Evolutionary conservation across 805 yeast species (phyloP).

Genomic region (Phaffomyces opuntiae): DNA sequence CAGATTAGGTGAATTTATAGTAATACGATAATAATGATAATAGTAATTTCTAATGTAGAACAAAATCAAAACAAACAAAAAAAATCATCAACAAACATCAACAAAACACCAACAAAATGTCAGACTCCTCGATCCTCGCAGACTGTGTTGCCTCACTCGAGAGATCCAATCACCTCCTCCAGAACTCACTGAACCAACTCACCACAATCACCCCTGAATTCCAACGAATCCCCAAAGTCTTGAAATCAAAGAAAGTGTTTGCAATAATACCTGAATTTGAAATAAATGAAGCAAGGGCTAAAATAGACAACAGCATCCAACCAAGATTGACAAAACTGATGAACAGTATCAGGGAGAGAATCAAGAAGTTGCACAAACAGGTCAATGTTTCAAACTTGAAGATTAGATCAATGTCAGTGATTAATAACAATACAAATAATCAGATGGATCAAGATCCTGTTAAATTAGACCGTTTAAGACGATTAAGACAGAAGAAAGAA

Average conservation of each 20-base stretch:
- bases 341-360: conserved; percentile 26
- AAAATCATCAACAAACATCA: too few relatives aligned
- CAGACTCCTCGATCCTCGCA: conserved; percentile 10
- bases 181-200: conserved; percentile 27
- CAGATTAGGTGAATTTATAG: too few relatives aligned
- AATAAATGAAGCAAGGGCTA: conserved; percentile 32
- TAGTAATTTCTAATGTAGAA: too few relatives aligned
- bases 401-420: conserved; percentile 26
- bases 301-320: conserved; percentile 30
- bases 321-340: conserved; percentile 34
- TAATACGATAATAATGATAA: too few relatives aligned
- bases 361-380: conserved; percentile 28
- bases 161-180: conserved; percentile 29
- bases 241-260: conserved; percentile 40
- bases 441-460: conserved; percentile 25
- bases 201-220: conserved; percentile 31
- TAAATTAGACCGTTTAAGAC: conserved; percentile 32
- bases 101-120: not conserved
- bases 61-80: too few relatives aligned
- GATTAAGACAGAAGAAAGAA: conserved; percentile 36
- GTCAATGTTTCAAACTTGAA: conserved; percentile 27
- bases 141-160: conserved; percentile 29
- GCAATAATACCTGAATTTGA: conserved; percentile 46
- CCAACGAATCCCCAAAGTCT: conserved; percentile 31
- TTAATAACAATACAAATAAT: not conserved